phyloP scores from a whole-genome alignment of 2,329 filamentous ascomycete species.

The Thermoascus crustaceus region DNA sequence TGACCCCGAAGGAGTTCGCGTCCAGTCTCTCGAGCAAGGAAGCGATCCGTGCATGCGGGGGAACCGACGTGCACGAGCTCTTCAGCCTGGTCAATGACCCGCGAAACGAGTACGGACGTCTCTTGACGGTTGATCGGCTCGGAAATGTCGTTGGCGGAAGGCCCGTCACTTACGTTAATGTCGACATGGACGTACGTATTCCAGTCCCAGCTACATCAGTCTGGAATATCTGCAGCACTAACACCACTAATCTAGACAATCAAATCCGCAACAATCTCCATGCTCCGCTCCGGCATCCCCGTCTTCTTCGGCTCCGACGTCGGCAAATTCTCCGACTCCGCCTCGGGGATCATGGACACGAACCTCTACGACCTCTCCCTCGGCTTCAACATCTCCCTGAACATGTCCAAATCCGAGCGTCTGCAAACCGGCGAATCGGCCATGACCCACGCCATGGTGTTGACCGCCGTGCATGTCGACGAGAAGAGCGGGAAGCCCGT shows the following conservation, averaged over 20 bases:
- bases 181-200: constrained; percentile 51
- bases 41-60: constrained; percentile 49
- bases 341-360: constrained; percentile 70
- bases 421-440: constrained; percentile 65
- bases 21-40: constrained; percentile 55
- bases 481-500: constrained; percentile 56
- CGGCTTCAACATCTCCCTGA: constrained; percentile 69
- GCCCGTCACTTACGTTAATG: constrained; percentile 73
- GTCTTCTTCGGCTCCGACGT: constrained; percentile 88
- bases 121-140: constrained; percentile 68
- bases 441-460: constrained; percentile 91
- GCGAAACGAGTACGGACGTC: constrained; percentile 62
- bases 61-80: constrained; percentile 56
- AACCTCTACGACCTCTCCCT: constrained; percentile 69
- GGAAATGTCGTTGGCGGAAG: constrained; percentile 75
- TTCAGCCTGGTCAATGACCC: constrained; percentile 83
- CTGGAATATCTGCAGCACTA: neutral
- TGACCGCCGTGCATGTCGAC: constrained; percentile 79
- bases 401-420: constrained; percentile 67
- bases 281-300: constrained; percentile 69
- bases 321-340: constrained; percentile 65
- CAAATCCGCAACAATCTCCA: constrained; percentile 64
- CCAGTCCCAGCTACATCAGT: neutral
- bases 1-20: constrained; percentile 65
- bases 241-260: constrained; percentile 40